Conservation (phyloP, 768 basidiomycete species). For the Phylloporus scabripes region DNA sequence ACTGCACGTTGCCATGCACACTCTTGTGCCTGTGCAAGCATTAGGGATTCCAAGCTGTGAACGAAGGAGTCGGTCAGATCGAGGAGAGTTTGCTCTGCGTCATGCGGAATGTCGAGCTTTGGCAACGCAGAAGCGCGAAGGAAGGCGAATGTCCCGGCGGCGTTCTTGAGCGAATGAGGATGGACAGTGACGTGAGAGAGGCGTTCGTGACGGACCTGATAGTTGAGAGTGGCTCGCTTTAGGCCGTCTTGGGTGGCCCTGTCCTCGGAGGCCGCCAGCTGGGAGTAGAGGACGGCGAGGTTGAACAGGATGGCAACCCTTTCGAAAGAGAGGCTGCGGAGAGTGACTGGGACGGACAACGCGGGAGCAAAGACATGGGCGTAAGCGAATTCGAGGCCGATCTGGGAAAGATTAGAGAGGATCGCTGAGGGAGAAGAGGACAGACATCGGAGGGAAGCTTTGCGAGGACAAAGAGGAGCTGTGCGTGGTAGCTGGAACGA, state of each 20-base stretch:
- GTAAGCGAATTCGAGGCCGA: slow-evolving; percentile 68
- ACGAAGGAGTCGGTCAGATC: slow-evolving; percentile 67
- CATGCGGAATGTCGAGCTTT: slow-evolving; percentile 41
- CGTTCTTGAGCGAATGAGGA: slow-evolving; percentile 39
- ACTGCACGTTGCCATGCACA: slow-evolving; percentile 94
- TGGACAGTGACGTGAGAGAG: slow-evolving; percentile 9
- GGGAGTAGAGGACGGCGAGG: slow-evolving; percentile 79
- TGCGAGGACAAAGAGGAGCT: slow-evolving; percentile 73
- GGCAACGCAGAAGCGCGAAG: slow-evolving; percentile 50
- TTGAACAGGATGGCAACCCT: slow-evolving; percentile 78
- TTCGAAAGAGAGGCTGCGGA: slow-evolving; percentile 79
- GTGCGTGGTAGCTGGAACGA: slow-evolving; percentile 77
- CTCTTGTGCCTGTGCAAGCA: slow-evolving; percentile 94
- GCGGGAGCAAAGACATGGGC: slow-evolving; percentile 59
- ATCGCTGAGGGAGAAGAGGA: slow-evolving; percentile 7
- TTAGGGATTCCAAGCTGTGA: slow-evolving; percentile 61
- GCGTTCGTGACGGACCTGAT: slow-evolving; percentile 47
- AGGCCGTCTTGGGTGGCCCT: slow-evolving; percentile 73
- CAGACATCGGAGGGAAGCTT: slow-evolving; percentile 80
- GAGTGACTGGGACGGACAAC: slow-evolving; percentile 48
- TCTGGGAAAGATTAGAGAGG: slow-evolving; percentile 38
- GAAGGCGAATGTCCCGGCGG: slow-evolving; percentile 69
- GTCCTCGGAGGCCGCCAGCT: slow-evolving; percentile 67
- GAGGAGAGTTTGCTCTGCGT: slow-evolving; percentile 49
- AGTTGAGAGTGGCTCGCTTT: slow-evolving; percentile 66